Base-by-base conservation (phyloP, 306 rosid species). In the Castanopsis chinensis region DNA sequence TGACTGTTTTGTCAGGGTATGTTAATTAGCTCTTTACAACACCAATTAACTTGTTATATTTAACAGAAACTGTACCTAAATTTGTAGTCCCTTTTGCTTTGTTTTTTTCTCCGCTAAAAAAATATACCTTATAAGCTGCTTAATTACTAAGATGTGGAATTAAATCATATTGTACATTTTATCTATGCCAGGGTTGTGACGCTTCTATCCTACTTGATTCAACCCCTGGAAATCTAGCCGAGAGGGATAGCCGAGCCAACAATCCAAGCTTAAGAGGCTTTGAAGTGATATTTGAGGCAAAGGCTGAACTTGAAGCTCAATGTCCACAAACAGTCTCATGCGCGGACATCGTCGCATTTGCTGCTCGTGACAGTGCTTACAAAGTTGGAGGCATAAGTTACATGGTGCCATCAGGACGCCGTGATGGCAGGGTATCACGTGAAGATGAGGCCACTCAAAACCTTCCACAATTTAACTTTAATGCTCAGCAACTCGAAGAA, bases 1-100 rank as follows among this genome's bases (percentile, higher is more conserved):
- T 37, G 90, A 87, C 28, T 87, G 88, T 11, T 87, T 87, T 55
- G 85, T 85, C 3, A 74, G 90, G 77, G 88, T 86, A 82, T 17
- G 11, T 2, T 37, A 80, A 37, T 37, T 37, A 80, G 5, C 5
- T 33, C 6, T 54, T 69, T 20, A 18, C 5, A 23, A 23, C 0
- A 37, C 43, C 10, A 37, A 37, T 37, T 37, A 37, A 37, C 11
- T 37, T 37, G 43, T 37, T 37, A 37, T 37, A 37, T 7, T 37
- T 37, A 37, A 37, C 43, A 37, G 3, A 7, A 37, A 37, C 20
- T 20, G 23, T 57, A 6, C 21, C 28, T 9, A 11, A 58, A 20
- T 9, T 58, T 20, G 45, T 37, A 37, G 45, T 2, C 45, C 45
- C 11, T 37, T 37, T 33, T 5, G 35, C 35, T 33, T 33, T 33